phyloP scores from a whole-genome alignment of 2,329 filamentous ascomycete species.

The Talaromyces albobiverticillius region DNA sequence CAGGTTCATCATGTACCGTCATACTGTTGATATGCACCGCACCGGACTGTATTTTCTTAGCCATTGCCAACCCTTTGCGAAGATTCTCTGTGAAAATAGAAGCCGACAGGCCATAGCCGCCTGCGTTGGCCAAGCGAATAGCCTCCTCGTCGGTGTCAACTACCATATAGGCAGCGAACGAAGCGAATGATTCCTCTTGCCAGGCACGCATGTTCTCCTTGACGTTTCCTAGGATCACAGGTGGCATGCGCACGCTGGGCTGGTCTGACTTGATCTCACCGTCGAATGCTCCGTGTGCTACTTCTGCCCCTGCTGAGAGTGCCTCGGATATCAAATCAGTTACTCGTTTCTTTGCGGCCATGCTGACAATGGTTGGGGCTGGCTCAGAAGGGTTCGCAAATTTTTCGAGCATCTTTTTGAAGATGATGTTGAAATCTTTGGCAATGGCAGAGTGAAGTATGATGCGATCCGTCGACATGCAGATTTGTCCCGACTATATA shows the following conservation, averaged over 20 bases:
- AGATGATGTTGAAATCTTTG: slow-evolving; percentile 50
- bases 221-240: slow-evolving; percentile 65
- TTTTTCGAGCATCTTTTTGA: slow-evolving; percentile 41
- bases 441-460: slow-evolving; percentile 50
- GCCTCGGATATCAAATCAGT: slow-evolving; percentile 25
- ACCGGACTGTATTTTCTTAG: slow-evolving; percentile 61
- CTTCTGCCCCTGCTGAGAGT: slow-evolving; percentile 29
- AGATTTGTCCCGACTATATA: slow-evolving; percentile 64
- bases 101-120: slow-evolving; percentile 37
- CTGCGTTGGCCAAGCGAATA: slow-evolving; percentile 39
- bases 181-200: slow-evolving; percentile 64
- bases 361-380: slow-evolving; percentile 40
- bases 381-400: slow-evolving; percentile 22
- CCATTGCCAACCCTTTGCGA: slow-evolving; percentile 55
- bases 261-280: slow-evolving; percentile 1
- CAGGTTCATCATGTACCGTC: slow-evolving; percentile 61
- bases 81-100: slow-evolving; percentile 44
- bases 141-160: slow-evolving; percentile 42
- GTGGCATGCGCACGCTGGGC: slow-evolving; percentile 50
- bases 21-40: slow-evolving; percentile 63
- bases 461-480: slow-evolving; percentile 63
- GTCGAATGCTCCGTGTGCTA: slow-evolving; percentile 22
- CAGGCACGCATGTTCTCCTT: slow-evolving; percentile 58
- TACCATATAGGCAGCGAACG: slow-evolving; percentile 62
- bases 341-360: slow-evolving; percentile 45